phyloP scores from a whole-genome alignment of 495 filamentous ascomycete species.

The Sphaerosporella brunnea region DNA sequence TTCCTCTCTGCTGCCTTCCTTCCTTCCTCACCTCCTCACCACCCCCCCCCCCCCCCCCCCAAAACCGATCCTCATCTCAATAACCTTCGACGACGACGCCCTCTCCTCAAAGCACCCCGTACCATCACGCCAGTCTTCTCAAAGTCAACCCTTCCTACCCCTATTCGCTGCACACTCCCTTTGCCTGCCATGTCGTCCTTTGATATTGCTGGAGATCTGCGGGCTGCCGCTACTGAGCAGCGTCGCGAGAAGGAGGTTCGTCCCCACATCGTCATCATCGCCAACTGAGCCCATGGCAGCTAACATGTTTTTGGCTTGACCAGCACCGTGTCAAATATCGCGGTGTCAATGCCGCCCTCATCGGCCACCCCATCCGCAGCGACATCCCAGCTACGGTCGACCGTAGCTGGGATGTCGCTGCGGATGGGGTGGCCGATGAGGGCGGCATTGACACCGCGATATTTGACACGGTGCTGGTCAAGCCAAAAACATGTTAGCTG shows the following conservation, averaged over 20 bases:
- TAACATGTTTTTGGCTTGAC: too few relatives aligned
- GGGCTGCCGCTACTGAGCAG: conserved; percentile 17
- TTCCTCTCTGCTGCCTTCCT: too few relatives aligned
- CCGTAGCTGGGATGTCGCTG: not conserved
- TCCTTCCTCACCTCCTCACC: too few relatives aligned
- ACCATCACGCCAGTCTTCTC: too few relatives aligned
- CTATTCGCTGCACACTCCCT: not conserved
- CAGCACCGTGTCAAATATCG: conserved; percentile 25
- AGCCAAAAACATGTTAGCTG: too few relatives aligned
- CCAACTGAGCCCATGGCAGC: too few relatives aligned
- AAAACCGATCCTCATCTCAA: too few relatives aligned
- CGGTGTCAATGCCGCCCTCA: conserved; percentile 18
- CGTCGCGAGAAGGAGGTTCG: conserved; percentile 20
- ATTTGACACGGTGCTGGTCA: conserved; percentile 23
- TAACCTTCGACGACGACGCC: too few relatives aligned
- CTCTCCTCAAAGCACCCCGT: too few relatives aligned
- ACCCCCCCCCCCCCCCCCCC: too few relatives aligned
- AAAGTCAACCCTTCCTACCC: too few relatives aligned
- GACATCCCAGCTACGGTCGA: conserved; percentile 1
- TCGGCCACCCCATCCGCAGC: conserved; percentile 17
- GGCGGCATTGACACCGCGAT: conserved; percentile 19
- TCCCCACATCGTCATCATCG: too few relatives aligned
- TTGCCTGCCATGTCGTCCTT: not conserved
- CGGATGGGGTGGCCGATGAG: conserved; percentile 15
- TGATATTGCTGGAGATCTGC: conserved; percentile 17